Evolutionary conservation across 2,329 filamentous ascomycete genomes (phyloP).

Genomic region (Sarocladium oryzae): DNA sequence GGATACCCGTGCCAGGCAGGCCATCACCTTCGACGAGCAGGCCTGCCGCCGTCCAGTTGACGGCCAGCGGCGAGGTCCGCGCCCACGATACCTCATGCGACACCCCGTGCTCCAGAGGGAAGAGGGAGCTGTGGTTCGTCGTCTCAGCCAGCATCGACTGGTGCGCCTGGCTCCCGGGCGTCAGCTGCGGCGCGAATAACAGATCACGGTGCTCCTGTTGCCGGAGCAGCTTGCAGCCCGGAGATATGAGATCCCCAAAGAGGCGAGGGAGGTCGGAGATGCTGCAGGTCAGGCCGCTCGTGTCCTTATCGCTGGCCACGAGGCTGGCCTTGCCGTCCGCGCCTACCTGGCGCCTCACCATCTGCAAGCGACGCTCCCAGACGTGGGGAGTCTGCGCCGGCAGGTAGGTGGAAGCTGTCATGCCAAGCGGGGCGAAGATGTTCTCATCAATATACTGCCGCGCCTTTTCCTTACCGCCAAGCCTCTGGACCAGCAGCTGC

Average conservation of each 20-base stretch:
- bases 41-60: constrained; percentile 11
- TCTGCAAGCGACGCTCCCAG: constrained; percentile 11
- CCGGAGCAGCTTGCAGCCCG: constrained; percentile 12
- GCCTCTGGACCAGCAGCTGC: constrained; percentile 11
- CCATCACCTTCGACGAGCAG: constrained; percentile 9
- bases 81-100: constrained; percentile 12
- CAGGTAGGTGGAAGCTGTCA: constrained; percentile 11
- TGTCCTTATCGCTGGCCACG: constrained; percentile 10
- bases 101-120: constrained; percentile 11
- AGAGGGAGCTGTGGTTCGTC: constrained; percentile 11
- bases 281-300: constrained; percentile 12
- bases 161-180: constrained; percentile 9
- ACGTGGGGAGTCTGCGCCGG: constrained; percentile 10
- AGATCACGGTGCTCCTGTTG: constrained; percentile 12
- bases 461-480: constrained; percentile 10
- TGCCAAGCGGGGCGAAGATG: constrained; percentile 11
- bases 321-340: constrained; percentile 8
- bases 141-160: constrained; percentile 11
- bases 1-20: constrained; percentile 10
- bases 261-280: constrained; percentile 11
- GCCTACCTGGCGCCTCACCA: constrained; percentile 9
- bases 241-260: constrained; percentile 12
- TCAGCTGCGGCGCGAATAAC: constrained; percentile 11
- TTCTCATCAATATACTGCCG: constrained; percentile 10
- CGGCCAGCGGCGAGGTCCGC: constrained; percentile 9